Evolutionary conservation across 495 filamentous ascomycete species (phyloP), one percentile per base, ranked within the genome.

Genomic region (Penicillium maclennaniae): DNA sequence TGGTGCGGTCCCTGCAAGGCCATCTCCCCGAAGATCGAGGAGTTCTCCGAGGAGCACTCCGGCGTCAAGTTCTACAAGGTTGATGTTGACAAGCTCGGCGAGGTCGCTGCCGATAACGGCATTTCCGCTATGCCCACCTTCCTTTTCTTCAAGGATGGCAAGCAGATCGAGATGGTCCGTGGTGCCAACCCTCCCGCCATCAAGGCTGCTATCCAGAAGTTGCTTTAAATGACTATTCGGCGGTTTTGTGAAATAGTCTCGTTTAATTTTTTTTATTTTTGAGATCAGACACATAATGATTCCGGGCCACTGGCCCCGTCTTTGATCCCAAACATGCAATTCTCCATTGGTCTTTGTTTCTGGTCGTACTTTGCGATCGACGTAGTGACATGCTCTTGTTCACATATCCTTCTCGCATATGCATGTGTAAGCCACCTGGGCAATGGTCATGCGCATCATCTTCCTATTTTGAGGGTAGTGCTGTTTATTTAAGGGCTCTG

Each of bases 101-200:
- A 87, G 1, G 83, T 96, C 15, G 86, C 88, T 34, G 79, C 86
- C 60, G 83, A 95, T 63, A 83, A 93, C 49, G 83, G 83, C 56
- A 82, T 98, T 74, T 86, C 88, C 61, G 91, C 93, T 63, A 97
- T 98, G 93, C 93, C 93, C 49, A 96, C 92, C 12, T 96, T 98
- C 76, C 52, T 84, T 19, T 69, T 95, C 59, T 96, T 91, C 81
- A 91, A 88, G 79, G 67, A 85, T 53, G 91, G 88, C 49, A 68
- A 87, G 66, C 76, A 79, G 67, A 76, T 82, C 54, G 64, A 78
- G 23, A 87, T 89, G 63, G 76, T 97, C 47, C 79, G 93, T 26
- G 93, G 93, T 50, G 93, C 93, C 49, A 93, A 90, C 71, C 83
- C 84, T 3, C 69, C 71, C 48, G 82, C 79, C 23, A 68, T 95